A percentile compares a stretch with the other conserved stretches of the same genome.
phyloP scores from a whole-genome alignment of 2,329 filamentous ascomycete genomes.

The Sclerotinia glacialis region DNA sequence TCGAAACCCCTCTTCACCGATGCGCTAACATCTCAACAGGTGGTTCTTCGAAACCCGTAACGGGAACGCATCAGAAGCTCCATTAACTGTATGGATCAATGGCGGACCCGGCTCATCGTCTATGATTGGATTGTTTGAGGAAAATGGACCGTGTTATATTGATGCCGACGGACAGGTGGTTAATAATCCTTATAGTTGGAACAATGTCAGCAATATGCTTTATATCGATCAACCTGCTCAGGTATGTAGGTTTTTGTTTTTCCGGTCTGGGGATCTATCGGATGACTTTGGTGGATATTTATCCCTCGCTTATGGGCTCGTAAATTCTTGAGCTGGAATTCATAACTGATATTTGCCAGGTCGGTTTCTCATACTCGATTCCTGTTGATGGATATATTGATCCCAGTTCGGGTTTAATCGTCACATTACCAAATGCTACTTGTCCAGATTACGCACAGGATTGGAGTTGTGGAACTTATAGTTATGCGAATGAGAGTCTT shows the following conservation, averaged over 20 bases:
- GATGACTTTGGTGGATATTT: no score
- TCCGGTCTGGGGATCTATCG: no score
- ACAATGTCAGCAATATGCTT: constrained; percentile 53
- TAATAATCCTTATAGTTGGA: constrained; percentile 57
- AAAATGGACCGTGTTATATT: constrained; percentile 50
- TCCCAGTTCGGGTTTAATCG: constrained; percentile 36
- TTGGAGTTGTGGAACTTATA: constrained; percentile 54
- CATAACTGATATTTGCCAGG: constrained; percentile 23
- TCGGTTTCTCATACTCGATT: constrained; percentile 42
- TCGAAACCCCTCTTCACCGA: not conserved
- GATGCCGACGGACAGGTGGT: constrained; percentile 42
- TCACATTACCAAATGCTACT: constrained; percentile 46
- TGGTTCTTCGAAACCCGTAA: constrained; percentile 49
- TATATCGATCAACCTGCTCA: constrained; percentile 39
- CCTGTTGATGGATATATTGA: constrained; percentile 29
- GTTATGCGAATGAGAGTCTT: constrained; percentile 48
- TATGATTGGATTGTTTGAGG: constrained; percentile 61
- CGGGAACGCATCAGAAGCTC: constrained; percentile 47
- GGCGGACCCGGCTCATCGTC: constrained; percentile 63
- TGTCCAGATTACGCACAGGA: constrained; percentile 50
- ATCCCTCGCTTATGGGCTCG: not conserved
- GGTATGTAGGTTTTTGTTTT: constrained; percentile 19
- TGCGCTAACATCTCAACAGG: constrained; percentile 9
- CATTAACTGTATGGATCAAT: constrained; percentile 62
- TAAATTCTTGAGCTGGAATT: not conserved